Base-by-base conservation (phyloP, 1,284 basidiomycete genomes). In the Cryptococcus sp. region DNA sequence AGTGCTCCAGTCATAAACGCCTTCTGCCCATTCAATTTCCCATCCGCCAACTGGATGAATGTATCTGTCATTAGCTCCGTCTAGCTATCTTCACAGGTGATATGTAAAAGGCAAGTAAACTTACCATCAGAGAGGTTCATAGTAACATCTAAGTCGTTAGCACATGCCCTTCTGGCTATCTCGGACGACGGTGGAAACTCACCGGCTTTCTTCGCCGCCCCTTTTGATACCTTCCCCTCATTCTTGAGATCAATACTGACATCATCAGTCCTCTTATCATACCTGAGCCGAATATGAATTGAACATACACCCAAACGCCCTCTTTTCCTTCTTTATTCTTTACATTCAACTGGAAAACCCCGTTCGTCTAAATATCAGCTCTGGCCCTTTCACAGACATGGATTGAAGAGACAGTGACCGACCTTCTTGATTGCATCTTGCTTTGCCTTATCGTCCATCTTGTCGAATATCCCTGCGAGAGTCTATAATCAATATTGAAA, bases 241-340 rank as follows among this genome's bases (percentile, higher is more conserved):
- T 91, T 88, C 83, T 98, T 98, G 70, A 97, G 73, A 80, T 98
- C 94, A 63, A 98, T 91, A n/a, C 91, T 92, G 45, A 7, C 16
- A 16, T 19, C 14, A 23, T 40, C 36, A 41, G 18, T 11, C 28
- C 28, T 11, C 28, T 11, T n/a, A n/a, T n/a, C n/a, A n/a, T n/a
- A n/a, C n/a, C n/a, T n/a, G n/a, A n/a, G n/a, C n/a, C 14, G 3
- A n/a, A n/a, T n/a, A n/a, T n/a, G n/a, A n/a, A n/a, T n/a, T n/a
- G n/a, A n/a, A 62, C 68, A 50, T 43, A 70, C 69, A 69, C 64
- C 88, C 89, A 93, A 44, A 80, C 80, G 45, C 80, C 88, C 68
- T 87, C 85, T 73, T 88, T 81, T 62, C 87, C 88, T 32, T 80
- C 80, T 18, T 74, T 78, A 71, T 92, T 91, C 76, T 87, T 85